phyloP scores from a whole-genome alignment of 1,284 basidiomycete species.

The Mycena sp. region DNA sequence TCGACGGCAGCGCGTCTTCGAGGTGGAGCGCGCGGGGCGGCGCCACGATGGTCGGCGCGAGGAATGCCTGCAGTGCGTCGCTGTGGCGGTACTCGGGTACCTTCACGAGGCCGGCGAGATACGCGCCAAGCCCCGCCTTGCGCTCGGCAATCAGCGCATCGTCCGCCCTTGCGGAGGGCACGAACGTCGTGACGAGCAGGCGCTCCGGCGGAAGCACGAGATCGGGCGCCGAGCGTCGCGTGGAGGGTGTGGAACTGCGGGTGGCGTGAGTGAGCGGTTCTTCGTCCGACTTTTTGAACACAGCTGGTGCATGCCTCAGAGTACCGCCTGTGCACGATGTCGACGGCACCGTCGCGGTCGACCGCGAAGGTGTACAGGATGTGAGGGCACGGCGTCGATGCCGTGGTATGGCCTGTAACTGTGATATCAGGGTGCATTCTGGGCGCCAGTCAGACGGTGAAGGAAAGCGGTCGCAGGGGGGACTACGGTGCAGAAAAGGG shows the following conservation, averaged over 20 bases:
- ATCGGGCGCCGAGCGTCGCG: conserved; percentile 43
- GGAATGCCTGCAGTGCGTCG: conserved; percentile 49
- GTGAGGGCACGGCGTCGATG: conserved; percentile 60
- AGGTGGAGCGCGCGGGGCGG: conserved; percentile 42
- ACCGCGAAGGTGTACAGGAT: conserved; percentile 57
- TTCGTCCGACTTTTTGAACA: not conserved
- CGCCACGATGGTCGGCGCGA: conserved; percentile 40
- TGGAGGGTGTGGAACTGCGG: conserved; percentile 57
- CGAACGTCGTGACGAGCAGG: conserved; percentile 54
- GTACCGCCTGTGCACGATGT: conserved; percentile 53
- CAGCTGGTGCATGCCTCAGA: conserved; percentile 51
- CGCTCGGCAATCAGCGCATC: conserved; percentile 61
- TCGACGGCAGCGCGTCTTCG: conserved; percentile 57
- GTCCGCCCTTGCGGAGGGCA: conserved; percentile 63
- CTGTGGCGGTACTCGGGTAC: conserved; percentile 45
- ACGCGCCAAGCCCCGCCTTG: conserved; percentile 55
- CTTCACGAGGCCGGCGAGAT: conserved; percentile 48
- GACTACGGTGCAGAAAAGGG: no score
- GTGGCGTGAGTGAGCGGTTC: not conserved
- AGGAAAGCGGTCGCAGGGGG: no score
- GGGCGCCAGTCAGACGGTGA: no score
- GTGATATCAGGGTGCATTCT: conserved; percentile 33
- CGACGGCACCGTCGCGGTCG: conserved; percentile 44
- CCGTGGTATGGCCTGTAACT: conserved; percentile 57
- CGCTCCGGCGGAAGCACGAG: conserved; percentile 59